Evolutionary conservation across 257 asterid species (phyloP).

Genomic region (Eustoma russellianum): DNA sequence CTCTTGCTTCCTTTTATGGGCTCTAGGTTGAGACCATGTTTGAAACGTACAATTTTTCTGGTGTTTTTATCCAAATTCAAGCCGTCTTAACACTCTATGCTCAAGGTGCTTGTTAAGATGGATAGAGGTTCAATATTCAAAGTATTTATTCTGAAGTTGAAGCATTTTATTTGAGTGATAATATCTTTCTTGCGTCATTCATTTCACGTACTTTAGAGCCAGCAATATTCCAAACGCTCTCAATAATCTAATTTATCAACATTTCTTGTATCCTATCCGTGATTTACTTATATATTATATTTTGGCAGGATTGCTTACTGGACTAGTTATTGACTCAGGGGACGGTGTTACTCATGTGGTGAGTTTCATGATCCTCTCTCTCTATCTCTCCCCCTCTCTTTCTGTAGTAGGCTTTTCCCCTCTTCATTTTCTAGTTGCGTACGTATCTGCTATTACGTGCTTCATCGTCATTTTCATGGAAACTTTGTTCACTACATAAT

Average conservation of each 20-base stretch:
- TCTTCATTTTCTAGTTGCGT: background rate
- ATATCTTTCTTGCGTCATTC: background rate
- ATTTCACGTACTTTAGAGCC: background rate
- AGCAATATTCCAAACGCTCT: background rate
- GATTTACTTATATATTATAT: constrained; percentile 19
- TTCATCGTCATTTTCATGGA: constrained; percentile 6
- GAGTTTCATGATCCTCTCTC: constrained; percentile 12
- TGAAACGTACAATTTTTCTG: constrained; percentile 89
- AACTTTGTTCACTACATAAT: constrained; percentile 12
- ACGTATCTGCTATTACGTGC: background rate
- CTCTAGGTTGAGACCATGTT: constrained; percentile 94
- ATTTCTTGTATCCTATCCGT: constrained; percentile 6
- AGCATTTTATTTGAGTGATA: background rate
- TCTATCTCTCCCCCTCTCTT: too few relatives aligned
- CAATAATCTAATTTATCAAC: background rate
- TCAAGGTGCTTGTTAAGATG: constrained; percentile 65
- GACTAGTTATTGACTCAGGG: constrained; percentile 92
- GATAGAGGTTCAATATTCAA: constrained; percentile 16
- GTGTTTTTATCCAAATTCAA: constrained; percentile 88
- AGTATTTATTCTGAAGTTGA: constrained; percentile 1
- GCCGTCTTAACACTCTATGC: constrained; percentile 95
- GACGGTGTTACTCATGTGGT: constrained; percentile 99
- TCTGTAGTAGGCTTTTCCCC: constrained; percentile 1
- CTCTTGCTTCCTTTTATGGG: constrained; percentile 10
- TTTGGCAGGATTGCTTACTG: constrained; percentile 83